Conservation (phyloP, 2,329 filamentous ascomycete species). For the Emericellopsis cladophorae region DNA sequence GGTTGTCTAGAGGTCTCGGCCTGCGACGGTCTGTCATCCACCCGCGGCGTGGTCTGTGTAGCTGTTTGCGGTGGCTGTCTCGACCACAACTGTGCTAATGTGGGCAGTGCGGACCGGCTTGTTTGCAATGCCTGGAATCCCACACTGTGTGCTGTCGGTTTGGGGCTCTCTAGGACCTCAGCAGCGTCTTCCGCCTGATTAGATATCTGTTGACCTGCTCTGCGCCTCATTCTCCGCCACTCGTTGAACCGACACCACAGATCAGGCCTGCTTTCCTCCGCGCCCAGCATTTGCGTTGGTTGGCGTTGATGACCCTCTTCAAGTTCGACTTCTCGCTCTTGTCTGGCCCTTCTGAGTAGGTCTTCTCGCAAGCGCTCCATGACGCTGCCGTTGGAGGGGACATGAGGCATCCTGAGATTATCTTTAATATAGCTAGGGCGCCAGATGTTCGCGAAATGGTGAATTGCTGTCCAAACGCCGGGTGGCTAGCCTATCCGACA, state of each 20-base stretch:
- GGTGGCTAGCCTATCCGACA: too few species aligned
- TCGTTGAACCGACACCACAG: too few species aligned
- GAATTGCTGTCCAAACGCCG: too few species aligned
- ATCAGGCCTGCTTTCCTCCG: too few species aligned
- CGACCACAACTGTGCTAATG: neutral
- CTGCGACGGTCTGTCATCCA: neutral
- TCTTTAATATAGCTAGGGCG: too few species aligned
- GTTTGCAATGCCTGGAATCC: neutral
- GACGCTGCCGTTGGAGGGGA: neutral
- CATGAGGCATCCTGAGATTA: neutral
- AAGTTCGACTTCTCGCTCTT: neutral
- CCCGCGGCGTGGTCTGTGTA: neutral
- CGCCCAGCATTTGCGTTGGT: too few species aligned
- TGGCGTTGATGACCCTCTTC: neutral
- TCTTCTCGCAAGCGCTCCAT: neutral
- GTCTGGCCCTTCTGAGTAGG: neutral
- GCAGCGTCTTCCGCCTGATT: neutral
- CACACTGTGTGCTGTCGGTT: slow-evolving; percentile 25
- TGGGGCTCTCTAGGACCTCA: slow-evolving; percentile 27
- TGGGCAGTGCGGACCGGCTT: neutral
- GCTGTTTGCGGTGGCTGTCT: neutral
- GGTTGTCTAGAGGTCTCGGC: neutral
- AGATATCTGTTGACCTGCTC: too few species aligned
- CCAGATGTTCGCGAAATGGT: too few species aligned
- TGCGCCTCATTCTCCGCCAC: too few species aligned